Conservation (phyloP, 176 grass and related monocot genomes). For the Aegilops bicornis region DNA sequence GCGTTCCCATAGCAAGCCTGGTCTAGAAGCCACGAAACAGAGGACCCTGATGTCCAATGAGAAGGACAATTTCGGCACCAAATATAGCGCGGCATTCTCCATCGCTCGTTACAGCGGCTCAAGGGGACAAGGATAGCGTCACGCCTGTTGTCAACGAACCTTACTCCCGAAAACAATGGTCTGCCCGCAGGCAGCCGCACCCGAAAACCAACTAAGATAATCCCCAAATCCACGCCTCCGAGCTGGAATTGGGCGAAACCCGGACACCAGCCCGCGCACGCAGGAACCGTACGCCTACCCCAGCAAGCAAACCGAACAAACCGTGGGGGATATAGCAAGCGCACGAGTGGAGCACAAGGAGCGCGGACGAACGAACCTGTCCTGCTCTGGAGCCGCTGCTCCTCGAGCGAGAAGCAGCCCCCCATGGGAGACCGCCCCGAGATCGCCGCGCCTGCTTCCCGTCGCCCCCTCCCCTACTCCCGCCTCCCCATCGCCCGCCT, state of each 20-base stretch:
- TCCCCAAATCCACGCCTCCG: neutral
- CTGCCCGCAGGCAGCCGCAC: too few species aligned
- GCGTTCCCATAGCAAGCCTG: neutral
- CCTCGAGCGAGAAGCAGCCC: slow-evolving; percentile 83
- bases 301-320: neutral
- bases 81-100: slow-evolving; percentile 8
- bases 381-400: slow-evolving; percentile 54
- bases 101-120: neutral
- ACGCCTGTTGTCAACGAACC: neutral
- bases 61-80: neutral
- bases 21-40: neutral
- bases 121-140: neutral
- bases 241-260: neutral
- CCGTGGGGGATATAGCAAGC: neutral
- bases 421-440: slow-evolving; percentile 59
- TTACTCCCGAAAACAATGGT: neutral
- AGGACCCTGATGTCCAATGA: neutral
- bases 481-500: slow-evolving; percentile 27
- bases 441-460: slow-evolving; percentile 31
- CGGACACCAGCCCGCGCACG: neutral
- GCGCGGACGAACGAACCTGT: slow-evolving; percentile 46
- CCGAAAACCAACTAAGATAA: too few species aligned
- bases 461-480: slow-evolving; percentile 31
- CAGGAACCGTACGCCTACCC: neutral
- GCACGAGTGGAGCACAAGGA: neutral